Percentiles rank a stretch among this genome's conserved stretches.
These are phyloP conservation scores for Clarireedia monteithiana DNA, from an alignment of 2,329 filamentous ascomycete species.

Conservation along the genomic window DNA sequence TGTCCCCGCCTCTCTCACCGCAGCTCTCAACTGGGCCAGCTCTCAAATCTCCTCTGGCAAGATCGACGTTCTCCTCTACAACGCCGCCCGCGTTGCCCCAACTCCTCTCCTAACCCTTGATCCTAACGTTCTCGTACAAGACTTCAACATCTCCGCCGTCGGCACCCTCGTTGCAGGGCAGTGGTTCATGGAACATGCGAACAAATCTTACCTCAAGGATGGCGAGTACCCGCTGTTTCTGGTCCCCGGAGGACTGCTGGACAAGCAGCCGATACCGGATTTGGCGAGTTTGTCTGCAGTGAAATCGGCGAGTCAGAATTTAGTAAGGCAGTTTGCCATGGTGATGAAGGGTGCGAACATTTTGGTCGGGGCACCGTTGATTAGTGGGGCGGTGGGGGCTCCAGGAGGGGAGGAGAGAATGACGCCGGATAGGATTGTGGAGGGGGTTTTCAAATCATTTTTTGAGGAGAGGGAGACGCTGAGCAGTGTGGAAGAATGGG, in stretches of 20 bases:
- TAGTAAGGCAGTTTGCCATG: not conserved
- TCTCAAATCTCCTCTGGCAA: not conserved
- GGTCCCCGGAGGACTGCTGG: not conserved
- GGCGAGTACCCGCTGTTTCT: slow-evolving; percentile 1
- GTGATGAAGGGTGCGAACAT: not conserved
- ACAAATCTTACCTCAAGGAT: not conserved
- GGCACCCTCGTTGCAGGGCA: slow-evolving; percentile 2
- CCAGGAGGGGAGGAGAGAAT: not conserved
- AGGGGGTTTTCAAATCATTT: not conserved
- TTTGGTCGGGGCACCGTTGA: slow-evolving; percentile 1
- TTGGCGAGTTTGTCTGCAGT: not conserved
- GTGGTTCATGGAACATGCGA: not conserved
- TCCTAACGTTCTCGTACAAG: not conserved
- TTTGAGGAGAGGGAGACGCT: not conserved
- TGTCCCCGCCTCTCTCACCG: not conserved
- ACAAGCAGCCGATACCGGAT: not conserved
- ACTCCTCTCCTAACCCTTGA: not conserved
- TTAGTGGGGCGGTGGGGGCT: not conserved
- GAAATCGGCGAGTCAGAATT: slow-evolving; percentile 1
- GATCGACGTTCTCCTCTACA: slow-evolving; percentile 1
- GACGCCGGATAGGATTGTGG: not conserved
- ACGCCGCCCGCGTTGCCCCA: not conserved
- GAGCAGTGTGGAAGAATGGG: not conserved
- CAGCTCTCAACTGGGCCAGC: slow-evolving; percentile 1
- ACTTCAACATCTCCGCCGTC: not conserved